Evolutionary conservation across 2,329 filamentous ascomycete species (phyloP).

Genomic region (Aspergillus oerlinghausenensis): DNA sequence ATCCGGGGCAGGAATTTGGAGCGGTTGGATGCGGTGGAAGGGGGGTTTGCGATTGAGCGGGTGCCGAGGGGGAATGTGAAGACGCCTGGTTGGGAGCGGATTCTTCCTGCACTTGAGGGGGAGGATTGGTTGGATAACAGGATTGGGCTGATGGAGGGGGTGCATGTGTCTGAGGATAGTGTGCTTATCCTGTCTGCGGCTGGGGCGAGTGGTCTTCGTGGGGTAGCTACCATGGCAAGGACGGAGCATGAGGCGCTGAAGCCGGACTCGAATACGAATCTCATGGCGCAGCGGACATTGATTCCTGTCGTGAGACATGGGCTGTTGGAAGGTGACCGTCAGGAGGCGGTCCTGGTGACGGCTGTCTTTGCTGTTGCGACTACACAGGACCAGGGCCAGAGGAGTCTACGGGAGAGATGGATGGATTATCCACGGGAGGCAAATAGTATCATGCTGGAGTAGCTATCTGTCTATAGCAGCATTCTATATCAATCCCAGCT

Average conservation of each 20-base stretch:
- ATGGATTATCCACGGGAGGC: not conserved
- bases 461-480: not conserved
- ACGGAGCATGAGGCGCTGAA: constrained; percentile 14
- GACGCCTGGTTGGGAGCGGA: not conserved
- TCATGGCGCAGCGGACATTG: constrained; percentile 21
- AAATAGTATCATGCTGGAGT: not conserved
- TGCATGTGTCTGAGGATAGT: not conserved
- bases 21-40: constrained; percentile 4
- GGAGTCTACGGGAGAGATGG: not conserved
- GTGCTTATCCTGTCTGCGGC: constrained; percentile 11
- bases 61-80: not conserved
- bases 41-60: constrained; percentile 4
- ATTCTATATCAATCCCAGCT: constrained; percentile 16
- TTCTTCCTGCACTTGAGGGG: not conserved
- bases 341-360: constrained; percentile 1
- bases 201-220: constrained; percentile 7
- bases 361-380: constrained; percentile 2
- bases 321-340: not conserved
- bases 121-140: not conserved
- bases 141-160: too few species aligned
- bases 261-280: constrained; percentile 30
- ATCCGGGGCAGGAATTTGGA: constrained; percentile 5
- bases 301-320: constrained; percentile 17
- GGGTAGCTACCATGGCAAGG: too few species aligned
- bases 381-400: not conserved